Percentiles rank a stretch among this genome's conserved stretches.
Conservation (phyloP, 805 yeast genomes). For the Candida nemodendra region DNA sequence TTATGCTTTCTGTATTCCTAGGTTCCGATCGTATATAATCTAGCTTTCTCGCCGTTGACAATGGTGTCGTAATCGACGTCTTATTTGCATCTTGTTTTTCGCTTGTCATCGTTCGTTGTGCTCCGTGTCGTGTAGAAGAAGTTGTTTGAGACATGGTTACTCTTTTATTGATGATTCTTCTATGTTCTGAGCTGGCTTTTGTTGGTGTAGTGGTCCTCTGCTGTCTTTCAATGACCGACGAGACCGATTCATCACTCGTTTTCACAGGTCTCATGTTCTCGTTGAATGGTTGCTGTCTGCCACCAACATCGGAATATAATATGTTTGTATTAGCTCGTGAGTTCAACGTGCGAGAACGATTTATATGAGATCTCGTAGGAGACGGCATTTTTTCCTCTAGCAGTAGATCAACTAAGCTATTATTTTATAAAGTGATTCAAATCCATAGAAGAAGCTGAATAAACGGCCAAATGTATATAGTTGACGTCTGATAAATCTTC, state of each 20-base stretch:
- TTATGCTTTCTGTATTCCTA: slow-evolving; percentile 1
- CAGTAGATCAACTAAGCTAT: too few relatives aligned
- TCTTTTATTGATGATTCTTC: slow-evolving; percentile 4
- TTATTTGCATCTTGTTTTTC: slow-evolving; percentile 1
- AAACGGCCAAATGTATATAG: too few relatives aligned
- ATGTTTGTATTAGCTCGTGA: too few relatives aligned
- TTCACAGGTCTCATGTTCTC: background rate
- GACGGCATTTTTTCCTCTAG: too few relatives aligned
- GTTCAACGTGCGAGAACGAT: too few relatives aligned
- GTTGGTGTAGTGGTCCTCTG: background rate
- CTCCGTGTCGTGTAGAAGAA: background rate
- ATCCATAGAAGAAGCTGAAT: too few relatives aligned
- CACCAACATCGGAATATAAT: background rate
- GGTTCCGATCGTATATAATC: slow-evolving; percentile 4
- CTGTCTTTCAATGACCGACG: background rate
- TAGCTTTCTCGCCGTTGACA: slow-evolving; percentile 14
- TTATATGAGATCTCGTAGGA: too few relatives aligned
- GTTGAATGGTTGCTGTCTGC: background rate
- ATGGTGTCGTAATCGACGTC: slow-evolving; percentile 15
- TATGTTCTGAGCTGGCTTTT: slow-evolving; percentile 3
- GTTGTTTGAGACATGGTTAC: slow-evolving; percentile 4
- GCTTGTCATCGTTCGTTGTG: background rate
- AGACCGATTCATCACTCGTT: background rate
- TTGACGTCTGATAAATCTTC: too few relatives aligned
- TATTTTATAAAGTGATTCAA: too few relatives aligned